Base-by-base conservation (phyloP, 257 asterid species). In the Solanum clarkiae region DNA sequence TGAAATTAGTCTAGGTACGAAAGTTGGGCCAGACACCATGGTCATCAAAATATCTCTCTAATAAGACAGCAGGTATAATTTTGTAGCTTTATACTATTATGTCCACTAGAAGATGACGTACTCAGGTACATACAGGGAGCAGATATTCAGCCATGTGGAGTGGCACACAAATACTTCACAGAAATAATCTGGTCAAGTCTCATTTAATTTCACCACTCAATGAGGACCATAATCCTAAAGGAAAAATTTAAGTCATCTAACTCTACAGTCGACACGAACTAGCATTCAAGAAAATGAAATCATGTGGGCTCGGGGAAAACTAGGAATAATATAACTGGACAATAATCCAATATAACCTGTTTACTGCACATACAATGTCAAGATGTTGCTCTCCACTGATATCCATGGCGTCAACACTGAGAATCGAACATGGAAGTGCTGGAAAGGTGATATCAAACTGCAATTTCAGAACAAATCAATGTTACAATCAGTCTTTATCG, bases 391-490 rank as follows among this genome's bases (percentile, higher is more conserved):
- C 99, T 88, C 99, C 98, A 84, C 99, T 93, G 74, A 97, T 95
- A 92, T 97, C 99, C 97, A 97, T 97, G 86, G 97, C 99, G 90
- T 97, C 99, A 77, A 97, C 88, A 87, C 99, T 97, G 89, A 97
- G 87, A 53, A 94, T 93, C 80, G 99, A 97, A 85, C 99, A 97
- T 24, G 99, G 90, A 84, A 97, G 96, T 75, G 98, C 98, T 56
- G 99, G 98, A 85, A 97, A 95, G 85, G 99, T 97, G 86, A 97
- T 94, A 91, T 97, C 99, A 88, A 95, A 97, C 99, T 97, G 99
- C 93, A 93, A 87, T 88, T 89, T 87, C 85, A 88, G 75, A 88
- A 24, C 60, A 80, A 86, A 90, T 20, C 83, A 44, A 83, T 86
- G 85, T 86, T 18, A 87, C 22, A 88, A 84, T 87, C 66, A 82